Evolutionary conservation across 805 yeast genomes (phyloP), one percentile per base, ranked within the genome.

Genomic region (Metschnikowia peoriensis): DNA sequence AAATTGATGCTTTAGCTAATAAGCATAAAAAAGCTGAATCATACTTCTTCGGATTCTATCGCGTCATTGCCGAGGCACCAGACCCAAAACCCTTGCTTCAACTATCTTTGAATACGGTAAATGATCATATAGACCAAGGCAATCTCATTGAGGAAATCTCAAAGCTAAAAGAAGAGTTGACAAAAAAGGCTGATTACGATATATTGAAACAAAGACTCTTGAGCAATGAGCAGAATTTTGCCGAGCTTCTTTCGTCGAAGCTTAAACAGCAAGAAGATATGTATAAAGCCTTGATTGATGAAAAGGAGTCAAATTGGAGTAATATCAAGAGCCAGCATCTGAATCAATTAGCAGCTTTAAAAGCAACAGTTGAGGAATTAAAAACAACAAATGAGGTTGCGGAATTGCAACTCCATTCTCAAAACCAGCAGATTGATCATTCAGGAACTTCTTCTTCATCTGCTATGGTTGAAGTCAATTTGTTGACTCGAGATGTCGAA

Each of bases 71-170:
- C 6, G 97, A 92, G 66, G 92, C 96, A 0, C 97, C 97, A 0
- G 97, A 93, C 70, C 98, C 98, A 1, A 82, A 79, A 55, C 96
- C 96, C 5, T 68, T 92, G 41, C 71, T 93, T 52, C 88, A 87
- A 60, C 78, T 83, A 38, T 82, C 92, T 1, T 65, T 88, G 28
- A 89, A 85, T 46, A 80, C 89, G 6, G 81, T 86, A 7, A 67
- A 78, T 4, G 78, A 80, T 16, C 73, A 78, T 1, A 73, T 78
- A 17, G 89, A 88, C 48, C 70, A 79, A 7, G 78, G 76, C 3
- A 68, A 68, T 9, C 68, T 88, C 46, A 77, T 77, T 52, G 70
- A 72, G 27, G 88, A 88, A 66, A 63, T 80, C 43, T 65, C 66
- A 4, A 62, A 63, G 12, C 67, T 86, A 50, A 81, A 82, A 54